Conservation (phyloP, 179 eudicot genomes). For the Camellia oleifera region DNA sequence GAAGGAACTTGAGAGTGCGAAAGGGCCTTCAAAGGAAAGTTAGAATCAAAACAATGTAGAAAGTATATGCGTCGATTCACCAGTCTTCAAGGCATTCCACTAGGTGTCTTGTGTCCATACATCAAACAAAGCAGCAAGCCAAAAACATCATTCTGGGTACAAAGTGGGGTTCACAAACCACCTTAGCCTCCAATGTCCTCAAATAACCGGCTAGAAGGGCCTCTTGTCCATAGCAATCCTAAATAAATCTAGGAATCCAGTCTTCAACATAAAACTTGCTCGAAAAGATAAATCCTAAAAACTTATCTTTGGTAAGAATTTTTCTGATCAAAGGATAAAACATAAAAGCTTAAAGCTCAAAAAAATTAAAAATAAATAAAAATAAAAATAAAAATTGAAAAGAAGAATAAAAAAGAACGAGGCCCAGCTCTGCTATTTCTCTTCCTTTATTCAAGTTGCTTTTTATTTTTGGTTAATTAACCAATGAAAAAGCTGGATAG, state of each 20-base stretch:
- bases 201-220: background rate
- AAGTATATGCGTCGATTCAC: background rate
- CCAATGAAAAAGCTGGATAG: background rate
- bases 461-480: background rate
- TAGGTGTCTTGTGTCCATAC: slow-evolving; percentile 1
- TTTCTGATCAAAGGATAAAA: background rate
- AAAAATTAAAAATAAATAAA: background rate
- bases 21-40: background rate
- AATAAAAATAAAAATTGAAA: background rate
- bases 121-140: background rate
- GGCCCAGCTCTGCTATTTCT: background rate
- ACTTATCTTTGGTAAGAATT: background rate
- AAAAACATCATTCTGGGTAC: background rate
- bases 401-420: background rate
- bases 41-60: background rate
- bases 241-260: background rate
- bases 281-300: background rate
- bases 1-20: background rate
- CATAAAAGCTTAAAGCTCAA: background rate
- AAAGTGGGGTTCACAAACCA: background rate
- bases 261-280: background rate
- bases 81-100: background rate
- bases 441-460: background rate
- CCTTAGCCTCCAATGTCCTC: background rate
- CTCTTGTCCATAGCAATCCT: background rate